Base-by-base conservation (phyloP, 768 basidiomycete genomes). In the Lactarius psammicola region DNA sequence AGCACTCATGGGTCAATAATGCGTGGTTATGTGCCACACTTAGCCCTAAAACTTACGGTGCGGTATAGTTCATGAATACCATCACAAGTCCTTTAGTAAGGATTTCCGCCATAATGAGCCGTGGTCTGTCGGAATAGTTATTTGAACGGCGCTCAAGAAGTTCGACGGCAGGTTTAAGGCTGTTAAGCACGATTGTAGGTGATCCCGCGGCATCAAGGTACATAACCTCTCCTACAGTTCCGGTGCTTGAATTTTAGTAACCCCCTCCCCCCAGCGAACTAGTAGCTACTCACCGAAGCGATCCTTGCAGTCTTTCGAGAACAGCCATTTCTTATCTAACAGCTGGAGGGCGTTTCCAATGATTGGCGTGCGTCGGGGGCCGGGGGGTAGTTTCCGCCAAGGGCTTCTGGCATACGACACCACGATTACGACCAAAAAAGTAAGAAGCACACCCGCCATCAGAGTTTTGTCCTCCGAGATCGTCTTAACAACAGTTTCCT, bases 101-200 rank as follows among this genome's bases (percentile, higher is more conserved):
- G 5, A 69, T 59, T 0, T 69, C 68, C 18, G 62, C 62, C 55
- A 69, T 42, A 20, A 42, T 42, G 18, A 42, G 42, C 42, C 42
- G 17, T 0, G 17, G 42, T 20, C 42, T 3, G 44, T 71, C 72
- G 2, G 75, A 75, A 36, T 77, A 75, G 31, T 71, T 74, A 9
- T 55, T 49, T 0, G 70, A 61, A 28, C 73, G 65, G 26, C 69
- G 68, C 13, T 76, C 76, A n/a, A n/a, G n/a, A n/a, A n/a, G n/a
- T n/a, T n/a, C n/a, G n/a, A n/a, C n/a, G n/a, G n/a, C n/a, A n/a
- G 70, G 69, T 34, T 73, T 65, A 7, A 60, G 46, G 26, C 68
- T 65, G 56, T 71, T 74, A 53, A 76, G 64, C 15, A 76, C 60
- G 15, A 77, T 46, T 17, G 71, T 56, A 23, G 68, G 66, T 5